Base-by-base conservation (phyloP, 345 rosid genomes). In the Raphanus raphanistrum region DNA sequence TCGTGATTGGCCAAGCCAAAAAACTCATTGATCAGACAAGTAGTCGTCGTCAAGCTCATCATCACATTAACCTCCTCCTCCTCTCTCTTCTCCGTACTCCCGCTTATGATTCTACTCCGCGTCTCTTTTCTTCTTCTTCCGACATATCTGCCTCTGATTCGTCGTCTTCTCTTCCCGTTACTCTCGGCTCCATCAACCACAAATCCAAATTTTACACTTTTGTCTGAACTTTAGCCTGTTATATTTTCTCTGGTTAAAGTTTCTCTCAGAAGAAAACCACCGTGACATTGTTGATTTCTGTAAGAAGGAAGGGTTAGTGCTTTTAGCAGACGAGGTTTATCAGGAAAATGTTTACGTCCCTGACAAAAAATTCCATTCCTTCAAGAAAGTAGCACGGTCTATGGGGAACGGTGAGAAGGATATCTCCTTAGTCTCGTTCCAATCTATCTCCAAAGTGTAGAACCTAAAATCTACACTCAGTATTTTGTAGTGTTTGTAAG, bases 241-340 rank as follows among this genome's bases (percentile, higher is more conserved):
- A 41, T 43, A 8, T 60, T 4, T 74, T 15, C 31, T 25, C 67
- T 32, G 65, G 45, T 71, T 77, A 69, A 83, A 83, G 98, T 96
- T 95, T 84, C 98, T 95, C 74, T 71, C 94, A 1, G 96, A 90
- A 79, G 92, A 87, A 38, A 92, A 95, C 87, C 98, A 92, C 79
- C 85, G 72, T 71, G 88, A 82, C 26, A 83, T 92, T 68, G 99
- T 95, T 70, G 78, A 88, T 60, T 92, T 95, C 84, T 95, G 96
- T 85, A 91, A 91, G 86, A 75, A 91, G 64, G 94, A 95, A 85
- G 94, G 99, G 29, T 90, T 95, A 73, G 92, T 92, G 79, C 92
- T 92, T 77, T 84, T 95, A 31, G 98, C 98, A 0, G 98, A 95
- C 48, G 98, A 92, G 92, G 99, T 95, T 17, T 92, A 92, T 82